Percentiles rank a stretch among this genome's conserved stretches.
These are phyloP conservation scores for Mollisiaceae sp. DNA, from an alignment of 2,329 filamentous ascomycete species.

Conservation along the genomic window DNA sequence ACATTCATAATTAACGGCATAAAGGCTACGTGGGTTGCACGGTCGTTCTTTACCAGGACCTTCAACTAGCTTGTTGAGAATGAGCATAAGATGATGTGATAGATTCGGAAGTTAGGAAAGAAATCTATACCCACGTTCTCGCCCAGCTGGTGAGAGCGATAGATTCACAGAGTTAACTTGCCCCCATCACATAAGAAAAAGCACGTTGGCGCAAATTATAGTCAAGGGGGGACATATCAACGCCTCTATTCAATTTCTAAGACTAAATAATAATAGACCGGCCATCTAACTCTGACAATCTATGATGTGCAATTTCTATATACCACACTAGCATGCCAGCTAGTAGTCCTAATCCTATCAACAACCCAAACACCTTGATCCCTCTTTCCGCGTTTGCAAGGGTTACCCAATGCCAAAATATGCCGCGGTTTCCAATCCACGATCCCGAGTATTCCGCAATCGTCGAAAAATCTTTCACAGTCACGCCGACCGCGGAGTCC, in stretches of 20 bases:
- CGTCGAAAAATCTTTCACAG: neutral
- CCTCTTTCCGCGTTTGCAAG: neutral
- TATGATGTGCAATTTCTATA: slow-evolving; percentile 4
- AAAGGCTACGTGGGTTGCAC: too few relatives aligned
- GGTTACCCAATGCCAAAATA: neutral
- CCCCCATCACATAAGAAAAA: neutral
- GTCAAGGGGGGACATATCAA: neutral
- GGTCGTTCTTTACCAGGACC: too few relatives aligned
- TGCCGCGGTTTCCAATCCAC: neutral
- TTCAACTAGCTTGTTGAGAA: neutral
- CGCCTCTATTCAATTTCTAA: neutral
- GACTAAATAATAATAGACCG: neutral
- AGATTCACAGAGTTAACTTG: neutral
- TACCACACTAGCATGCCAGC: neutral
- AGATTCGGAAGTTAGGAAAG: neutral
- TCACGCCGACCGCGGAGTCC: neutral
- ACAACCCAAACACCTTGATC: neutral
- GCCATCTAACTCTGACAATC: neutral
- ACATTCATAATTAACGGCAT: too few relatives aligned
- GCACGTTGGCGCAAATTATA: neutral
- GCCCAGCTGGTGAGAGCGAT: slow-evolving; percentile 1
- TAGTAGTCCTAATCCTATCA: neutral
- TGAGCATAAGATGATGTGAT: neutral
- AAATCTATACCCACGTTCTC: neutral
- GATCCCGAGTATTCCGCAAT: neutral